Base-by-base conservation (phyloP, 768 basidiomycete species). In the Termitomyces sp. region DNA sequence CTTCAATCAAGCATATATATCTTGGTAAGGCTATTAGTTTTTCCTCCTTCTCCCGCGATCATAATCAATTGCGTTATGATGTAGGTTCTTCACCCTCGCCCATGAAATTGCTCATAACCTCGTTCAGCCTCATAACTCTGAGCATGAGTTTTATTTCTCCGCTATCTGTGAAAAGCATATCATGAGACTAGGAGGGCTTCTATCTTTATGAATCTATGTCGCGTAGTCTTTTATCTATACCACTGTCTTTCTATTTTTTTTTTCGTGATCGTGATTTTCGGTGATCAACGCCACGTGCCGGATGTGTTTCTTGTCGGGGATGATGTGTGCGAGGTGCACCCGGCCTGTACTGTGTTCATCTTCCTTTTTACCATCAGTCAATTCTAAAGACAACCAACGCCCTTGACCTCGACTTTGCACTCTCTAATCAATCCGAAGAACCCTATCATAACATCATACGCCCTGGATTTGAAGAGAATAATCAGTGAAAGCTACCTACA, bases 81-180 rank as follows among this genome's bases (percentile, higher is more conserved):
- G 8, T 61, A 89, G 90, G 90, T 99, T 89, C 71, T 92, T 95
- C 65, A 87, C 90, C 0, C 78, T 97, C 14, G 94, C 95, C 0
- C 96, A 97, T 68, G 94, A 94, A 66, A 90, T 94, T 62, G 92
- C 92, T 9, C 95, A 98, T 71, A 98, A 96, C 66, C 75, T 97
- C 2, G 87, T 95, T 16, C 79, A 85, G 41, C 82, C 84, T 0
- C 95, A 97, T 65, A 95, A 96, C 68, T 86, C 91, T 1, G 88
- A 95, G 66, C 95, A 96, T 62, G 92, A 94, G 61, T 98, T 97
- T 70, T 97, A 92, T 70, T 95, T 96, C 65, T 92, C 92, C 29
- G 86, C 90, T 6, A 89, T 98, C 19, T 91, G 90, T 61, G 92
- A 97, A 71, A 81, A 78, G 34, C 79, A 81, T 65, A 66, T 87